Evolutionary conservation across 306 rosid species (phyloP).

Genomic region (Castanospermum australe): DNA sequence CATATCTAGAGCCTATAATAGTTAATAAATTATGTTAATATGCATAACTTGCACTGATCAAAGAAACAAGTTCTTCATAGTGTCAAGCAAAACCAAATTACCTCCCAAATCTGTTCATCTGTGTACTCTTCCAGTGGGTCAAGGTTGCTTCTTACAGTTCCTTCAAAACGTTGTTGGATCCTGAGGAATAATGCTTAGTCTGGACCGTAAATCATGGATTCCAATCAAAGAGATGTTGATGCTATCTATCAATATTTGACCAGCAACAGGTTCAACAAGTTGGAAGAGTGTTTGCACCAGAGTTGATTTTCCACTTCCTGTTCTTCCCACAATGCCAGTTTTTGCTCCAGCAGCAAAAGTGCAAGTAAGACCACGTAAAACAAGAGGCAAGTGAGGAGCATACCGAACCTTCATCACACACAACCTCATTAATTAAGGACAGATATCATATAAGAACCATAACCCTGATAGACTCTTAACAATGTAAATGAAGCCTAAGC

Average conservation of each 20-base stretch:
- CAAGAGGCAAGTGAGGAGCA: constrained; percentile 71
- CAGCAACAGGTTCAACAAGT: constrained; percentile 57
- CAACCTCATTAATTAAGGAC: background rate
- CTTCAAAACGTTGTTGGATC: constrained; percentile 70
- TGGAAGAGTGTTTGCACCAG: constrained; percentile 60
- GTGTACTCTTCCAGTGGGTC: constrained; percentile 62
- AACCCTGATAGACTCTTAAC: background rate
- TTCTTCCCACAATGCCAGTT: constrained; percentile 68
- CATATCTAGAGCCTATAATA: constrained; percentile 57
- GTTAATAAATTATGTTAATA: too few species aligned
- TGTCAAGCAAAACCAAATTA: constrained; percentile 8
- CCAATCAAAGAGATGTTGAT: constrained; percentile 46
- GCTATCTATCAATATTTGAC: constrained; percentile 49
- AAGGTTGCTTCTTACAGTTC: constrained; percentile 56
- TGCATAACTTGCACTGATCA: too few species aligned
- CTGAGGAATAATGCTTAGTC: constrained; percentile 63
- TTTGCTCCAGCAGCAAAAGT: constrained; percentile 56
- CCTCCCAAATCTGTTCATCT: constrained; percentile 67
- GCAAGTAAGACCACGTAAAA: constrained; percentile 58
- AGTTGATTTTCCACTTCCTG: constrained; percentile 65
- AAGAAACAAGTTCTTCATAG: too few species aligned
- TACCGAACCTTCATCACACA: constrained; percentile 52
- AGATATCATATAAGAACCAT: background rate
- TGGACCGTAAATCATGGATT: constrained; percentile 49
- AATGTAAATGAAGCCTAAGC: background rate